Evolutionary conservation across 2,329 filamentous ascomycete genomes (phyloP).

Genomic region (Monilinia polystroma): DNA sequence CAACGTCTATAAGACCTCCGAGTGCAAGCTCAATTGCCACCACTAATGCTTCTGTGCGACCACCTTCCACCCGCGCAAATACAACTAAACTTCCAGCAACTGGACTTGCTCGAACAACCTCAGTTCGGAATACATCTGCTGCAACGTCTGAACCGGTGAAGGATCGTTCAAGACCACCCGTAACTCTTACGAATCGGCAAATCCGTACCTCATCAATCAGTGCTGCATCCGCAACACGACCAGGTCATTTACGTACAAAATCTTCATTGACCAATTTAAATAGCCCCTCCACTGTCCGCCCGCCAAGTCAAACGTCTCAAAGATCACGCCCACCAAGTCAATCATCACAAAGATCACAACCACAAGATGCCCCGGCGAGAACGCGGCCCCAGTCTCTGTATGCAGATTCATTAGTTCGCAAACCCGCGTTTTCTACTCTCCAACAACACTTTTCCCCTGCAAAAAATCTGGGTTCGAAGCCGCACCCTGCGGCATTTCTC

Average conservation of each 20-base stretch:
- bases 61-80: constrained; percentile 32
- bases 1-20: constrained; percentile 28
- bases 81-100: constrained; percentile 28
- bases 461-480: constrained; percentile 60
- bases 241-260: constrained; percentile 35
- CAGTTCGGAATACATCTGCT: constrained; percentile 27
- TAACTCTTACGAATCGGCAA: constrained; percentile 32
- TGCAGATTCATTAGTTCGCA: constrained; percentile 28
- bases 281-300: constrained; percentile 28
- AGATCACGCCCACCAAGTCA: constrained; percentile 25
- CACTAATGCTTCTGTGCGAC: constrained; percentile 34
- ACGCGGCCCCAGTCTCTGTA: constrained; percentile 24
- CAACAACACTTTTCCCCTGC: constrained; percentile 68
- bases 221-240: constrained; percentile 22
- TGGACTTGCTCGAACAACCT: constrained; percentile 32
- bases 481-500: constrained; percentile 56
- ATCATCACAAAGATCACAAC: constrained; percentile 8
- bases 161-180: constrained; percentile 25
- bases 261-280: constrained; percentile 34
- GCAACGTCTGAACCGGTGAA: constrained; percentile 23
- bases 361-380: constrained; percentile 16
- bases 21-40: constrained; percentile 30
- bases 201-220: constrained; percentile 32
- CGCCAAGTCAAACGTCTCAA: constrained; percentile 23
- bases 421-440: constrained; percentile 54